Evolutionary conservation across 2,329 filamentous ascomycete genomes (phyloP).

Genomic region (Diplodia scrobiculata): DNA sequence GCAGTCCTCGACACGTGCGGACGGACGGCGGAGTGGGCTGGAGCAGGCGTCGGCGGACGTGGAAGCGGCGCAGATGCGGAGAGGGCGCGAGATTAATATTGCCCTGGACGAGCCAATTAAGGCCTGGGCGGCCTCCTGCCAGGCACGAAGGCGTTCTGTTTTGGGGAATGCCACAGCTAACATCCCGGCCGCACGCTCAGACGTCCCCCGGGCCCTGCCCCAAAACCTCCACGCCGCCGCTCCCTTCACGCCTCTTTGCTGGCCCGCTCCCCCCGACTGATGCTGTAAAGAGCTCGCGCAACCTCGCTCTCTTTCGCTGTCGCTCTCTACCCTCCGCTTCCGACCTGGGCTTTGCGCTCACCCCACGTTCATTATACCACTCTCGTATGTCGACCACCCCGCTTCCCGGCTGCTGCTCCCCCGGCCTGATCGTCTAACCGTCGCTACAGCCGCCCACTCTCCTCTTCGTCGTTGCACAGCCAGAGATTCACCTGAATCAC

Average conservation of each 20-base stretch:
- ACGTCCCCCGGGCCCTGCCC: constrained; percentile 16
- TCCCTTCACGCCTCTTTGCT: constrained; percentile 18
- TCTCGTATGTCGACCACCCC: background rate
- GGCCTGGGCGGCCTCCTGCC: constrained; percentile 22
- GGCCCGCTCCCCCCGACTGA: background rate
- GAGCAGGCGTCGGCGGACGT: background rate
- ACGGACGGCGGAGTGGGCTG: background rate
- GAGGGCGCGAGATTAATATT: constrained; percentile 25
- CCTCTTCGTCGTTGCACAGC: constrained; percentile 3
- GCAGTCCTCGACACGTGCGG: background rate
- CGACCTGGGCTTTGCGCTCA: constrained; percentile 18
- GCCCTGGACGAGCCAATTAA: constrained; percentile 22
- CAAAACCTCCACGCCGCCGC: constrained; percentile 22
- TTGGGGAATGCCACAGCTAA: constrained; percentile 28
- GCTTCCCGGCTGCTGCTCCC: background rate
- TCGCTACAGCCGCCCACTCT: constrained; percentile 1
- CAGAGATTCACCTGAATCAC: constrained; percentile 4
- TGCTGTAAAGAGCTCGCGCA: constrained; percentile 21
- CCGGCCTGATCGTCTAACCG: background rate
- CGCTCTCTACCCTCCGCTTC: constrained; percentile 2
- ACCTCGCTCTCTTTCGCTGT: constrained; percentile 13
- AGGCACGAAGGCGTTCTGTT: constrained; percentile 27
- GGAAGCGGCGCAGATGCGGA: constrained; percentile 11
- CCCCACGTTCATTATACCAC: constrained; percentile 7
- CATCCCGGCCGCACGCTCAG: constrained; percentile 16